These are phyloP conservation scores for Metschnikowia similis DNA, from an alignment of 805 yeast species.

Conservation along the genomic window DNA sequence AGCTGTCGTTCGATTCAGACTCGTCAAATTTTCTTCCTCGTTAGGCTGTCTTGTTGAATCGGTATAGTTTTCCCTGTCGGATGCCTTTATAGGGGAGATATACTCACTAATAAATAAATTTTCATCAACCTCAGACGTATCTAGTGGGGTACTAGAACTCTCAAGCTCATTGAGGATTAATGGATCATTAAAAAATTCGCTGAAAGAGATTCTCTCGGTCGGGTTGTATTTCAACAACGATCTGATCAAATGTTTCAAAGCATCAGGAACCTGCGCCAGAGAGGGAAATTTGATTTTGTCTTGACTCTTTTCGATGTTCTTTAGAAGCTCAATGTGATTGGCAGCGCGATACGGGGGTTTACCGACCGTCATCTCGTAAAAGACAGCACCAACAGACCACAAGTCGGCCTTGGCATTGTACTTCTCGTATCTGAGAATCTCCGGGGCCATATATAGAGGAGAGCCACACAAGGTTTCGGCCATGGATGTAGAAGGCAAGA, in stretches of 20 bases:
- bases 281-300: slow-evolving; percentile 77
- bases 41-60: slow-evolving; percentile 14
- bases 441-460: slow-evolving; percentile 98
- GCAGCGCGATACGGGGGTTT: slow-evolving; percentile 93
- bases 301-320: slow-evolving; percentile 77
- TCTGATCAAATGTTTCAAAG: slow-evolving; percentile 66
- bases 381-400: slow-evolving; percentile 97
- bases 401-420: slow-evolving; percentile 96
- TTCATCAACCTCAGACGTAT: slow-evolving; percentile 66
- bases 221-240: slow-evolving; percentile 80
- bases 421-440: slow-evolving; percentile 87
- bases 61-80: slow-evolving; percentile 20
- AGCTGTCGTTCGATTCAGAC: background rate
- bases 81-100: slow-evolving; percentile 41
- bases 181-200: slow-evolving; percentile 78
- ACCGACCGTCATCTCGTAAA: slow-evolving; percentile 95
- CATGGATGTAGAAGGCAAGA: slow-evolving; percentile 86
- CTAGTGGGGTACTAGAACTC: slow-evolving; percentile 54
- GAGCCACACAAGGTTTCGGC: slow-evolving; percentile 98
- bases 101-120: slow-evolving; percentile 84
- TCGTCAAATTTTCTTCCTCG: background rate
- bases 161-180: slow-evolving; percentile 54
- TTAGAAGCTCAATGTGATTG: slow-evolving; percentile 84
- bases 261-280: slow-evolving; percentile 57
- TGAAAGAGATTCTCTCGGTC: slow-evolving; percentile 80